phyloP scores from a whole-genome alignment of 179 eudicot genomes.

The Pouteria campechiana region DNA sequence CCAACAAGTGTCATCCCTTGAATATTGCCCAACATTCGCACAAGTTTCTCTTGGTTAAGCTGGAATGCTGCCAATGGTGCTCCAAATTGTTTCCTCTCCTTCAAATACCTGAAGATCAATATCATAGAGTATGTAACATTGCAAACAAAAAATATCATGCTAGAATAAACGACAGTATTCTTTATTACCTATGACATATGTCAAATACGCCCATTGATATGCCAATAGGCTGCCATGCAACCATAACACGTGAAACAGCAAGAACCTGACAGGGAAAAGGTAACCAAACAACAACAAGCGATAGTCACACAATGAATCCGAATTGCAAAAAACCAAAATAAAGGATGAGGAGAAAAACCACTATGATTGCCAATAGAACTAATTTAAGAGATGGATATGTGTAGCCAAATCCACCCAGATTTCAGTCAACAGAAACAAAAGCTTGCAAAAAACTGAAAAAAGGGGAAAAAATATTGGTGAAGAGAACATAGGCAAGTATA shows the following conservation, averaged over 20 bases:
- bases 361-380: too few species aligned
- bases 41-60: slow-evolving; percentile 83
- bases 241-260: slow-evolving; percentile 92
- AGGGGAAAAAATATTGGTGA: too few species aligned
- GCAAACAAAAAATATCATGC: not conserved
- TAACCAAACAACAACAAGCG: not conserved
- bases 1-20: slow-evolving; percentile 90
- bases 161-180: not conserved
- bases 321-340: not conserved
- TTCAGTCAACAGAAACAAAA: too few species aligned
- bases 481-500: too few species aligned
- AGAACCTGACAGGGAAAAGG: slow-evolving; percentile 47
- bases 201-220: slow-evolving; percentile 92
- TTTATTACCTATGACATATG: slow-evolving; percentile 84
- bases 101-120: slow-evolving; percentile 61
- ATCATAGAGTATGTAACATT: slow-evolving; percentile 3
- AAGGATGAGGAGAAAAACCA: not conserved
- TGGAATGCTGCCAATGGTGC: slow-evolving; percentile 95
- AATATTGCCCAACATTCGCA: slow-evolving; percentile 77
- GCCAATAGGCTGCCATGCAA: slow-evolving; percentile 97
- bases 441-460: too few species aligned
- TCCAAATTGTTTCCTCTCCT: slow-evolving; percentile 92
- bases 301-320: too few species aligned
- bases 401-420: too few species aligned
- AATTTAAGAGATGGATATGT: too few species aligned